Evolutionary conservation across 169 alveolate species (phyloP).

Genomic region (Miamiensis avidus): DNA sequence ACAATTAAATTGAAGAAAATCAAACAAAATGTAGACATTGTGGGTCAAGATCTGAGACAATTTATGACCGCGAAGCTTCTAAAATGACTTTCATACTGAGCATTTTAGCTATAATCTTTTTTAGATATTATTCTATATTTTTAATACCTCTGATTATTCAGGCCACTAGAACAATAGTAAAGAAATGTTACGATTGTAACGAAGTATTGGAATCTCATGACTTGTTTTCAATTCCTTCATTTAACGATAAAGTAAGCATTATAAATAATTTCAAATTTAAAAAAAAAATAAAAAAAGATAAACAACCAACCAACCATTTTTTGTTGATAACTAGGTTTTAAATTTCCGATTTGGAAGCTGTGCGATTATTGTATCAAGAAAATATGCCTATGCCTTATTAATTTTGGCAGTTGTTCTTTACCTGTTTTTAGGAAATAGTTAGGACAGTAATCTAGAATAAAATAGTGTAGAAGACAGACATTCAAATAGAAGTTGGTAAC

Average conservation of each 20-base stretch:
- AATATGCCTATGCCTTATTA: slow-evolving; percentile 15
- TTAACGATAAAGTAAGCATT: slow-evolving; percentile 13
- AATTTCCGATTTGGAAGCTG: slow-evolving; percentile 21
- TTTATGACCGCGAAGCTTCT: slow-evolving; percentile 9
- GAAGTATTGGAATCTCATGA: slow-evolving; percentile 1
- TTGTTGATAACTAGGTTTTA: slow-evolving; percentile 2
- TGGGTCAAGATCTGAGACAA: slow-evolving; percentile 26
- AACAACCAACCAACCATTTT: no score
- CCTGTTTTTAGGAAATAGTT: not conserved
- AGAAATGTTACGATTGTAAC: slow-evolving; percentile 24
- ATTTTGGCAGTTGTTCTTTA: not conserved
- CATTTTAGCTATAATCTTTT: not conserved
- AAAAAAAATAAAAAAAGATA: no score
- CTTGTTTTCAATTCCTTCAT: slow-evolving; percentile 21
- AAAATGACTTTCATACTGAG: slow-evolving; percentile 1
- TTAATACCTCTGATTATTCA: slow-evolving; percentile 4
- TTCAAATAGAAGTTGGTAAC: not conserved
- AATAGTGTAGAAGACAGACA: not conserved
- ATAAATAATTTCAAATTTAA: no score
- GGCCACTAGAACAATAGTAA: not conserved
- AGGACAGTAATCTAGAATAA: not conserved
- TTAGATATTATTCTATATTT: slow-evolving; percentile 16
- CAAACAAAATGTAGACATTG: slow-evolving; percentile 11
- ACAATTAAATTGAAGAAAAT: no score
- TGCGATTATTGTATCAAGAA: slow-evolving; percentile 22